Base-by-base conservation (phyloP, 2,329 filamentous ascomycete species). In the Endothia cerciana region DNA sequence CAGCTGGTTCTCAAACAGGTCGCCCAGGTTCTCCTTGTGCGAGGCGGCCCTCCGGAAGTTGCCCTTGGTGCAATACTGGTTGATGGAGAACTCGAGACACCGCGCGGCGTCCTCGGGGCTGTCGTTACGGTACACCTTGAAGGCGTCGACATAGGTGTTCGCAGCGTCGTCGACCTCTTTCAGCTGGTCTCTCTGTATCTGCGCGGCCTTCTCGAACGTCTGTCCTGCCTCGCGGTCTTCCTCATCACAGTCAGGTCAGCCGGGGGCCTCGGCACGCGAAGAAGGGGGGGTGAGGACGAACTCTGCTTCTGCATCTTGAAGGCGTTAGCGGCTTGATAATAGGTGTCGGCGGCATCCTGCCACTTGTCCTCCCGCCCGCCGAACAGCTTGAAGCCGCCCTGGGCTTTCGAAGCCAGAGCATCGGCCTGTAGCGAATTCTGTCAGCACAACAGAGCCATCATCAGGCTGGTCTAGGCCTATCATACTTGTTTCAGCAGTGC, bases 141-240 rank as follows among this genome's bases (percentile, higher is more conserved):
- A 98, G 62, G 95, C 95, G 77, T 98, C 94, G 73, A 90, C 87
- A 68, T 93, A 82, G 58, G 91, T 90, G 79, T 97, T 96, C 70
- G 94, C 94, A 58, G 93, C 93, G 76, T 98, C 95, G 76, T 97
- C 92, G 51, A 91, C 92, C 75, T 98, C 94, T 75, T 93, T 96
- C 60, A 98, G 86, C 73, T 94, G 89, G 71, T 89, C 85, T 60
- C 82, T 86, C 77, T 97, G 92, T 67, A 98, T 89, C 53, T 85
- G 79, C n/a, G 93, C 94, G 15, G 93, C 93, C 77, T 89, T 87
- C 77, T 97, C 93, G 71, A 97, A 97, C 15, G 93, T 89, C 74
- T 91, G 85, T 28, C 93, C 94, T 17, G 94, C 93, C 80, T 97
- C 93, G 76, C 90, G 88, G 80, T 89, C 93, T 95, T 66, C 58